Base-by-base conservation (phyloP, 768 basidiomycete species). In the Suillus alpinus region DNA sequence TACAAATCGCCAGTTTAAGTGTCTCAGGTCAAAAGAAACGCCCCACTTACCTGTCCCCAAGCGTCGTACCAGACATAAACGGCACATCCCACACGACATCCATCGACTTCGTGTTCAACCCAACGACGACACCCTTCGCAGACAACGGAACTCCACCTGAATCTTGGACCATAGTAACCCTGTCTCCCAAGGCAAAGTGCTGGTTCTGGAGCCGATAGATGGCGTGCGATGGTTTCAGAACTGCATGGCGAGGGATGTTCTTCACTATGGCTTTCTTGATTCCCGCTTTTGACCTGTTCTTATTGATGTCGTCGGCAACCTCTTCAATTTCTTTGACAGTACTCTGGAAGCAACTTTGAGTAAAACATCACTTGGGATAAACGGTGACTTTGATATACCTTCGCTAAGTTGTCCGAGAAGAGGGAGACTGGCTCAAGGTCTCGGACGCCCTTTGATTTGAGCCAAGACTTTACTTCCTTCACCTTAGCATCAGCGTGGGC, bases 51-150 rank as follows among this genome's bases (percentile, higher is more conserved):
- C 95, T 81, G 67, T 92, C 92, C 4, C 87, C 86, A 12, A 98
- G 77, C 0, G 92, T 97, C 2, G 83, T 81, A 7, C 97, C 97
- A 23, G 94, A 87, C 86, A 99, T 92, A 76, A 99, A 98, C 1
- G 94, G 83, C 26, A 90, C 88, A 72, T 99, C 97, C 92, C 97
- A 98, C 0, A 96, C 83, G 26, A 98, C 90, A 72, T 98, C 97
- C 83, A 98, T 90, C 4, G 89, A 86, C 69, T 89, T 91, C 2
- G 88, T 76, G 67, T 88, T 92, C 68, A 99, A 75, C 14, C 95
- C 93, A 57, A 98, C 85, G 29, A 98, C 95, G 16, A 96, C 93
- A 23, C 97, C 97, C 75, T 96, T 98, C 56, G 88, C 89, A 1
- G 88, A 86, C 14, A 98, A 79, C 1, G 95, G 94, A 0, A 98